Percentiles rank a stretch among this genome's conserved stretches.
These are phyloP conservation scores for Tremella mesenterica DNA, from an alignment of 768 basidiomycete genomes.

Conservation along the genomic window DNA sequence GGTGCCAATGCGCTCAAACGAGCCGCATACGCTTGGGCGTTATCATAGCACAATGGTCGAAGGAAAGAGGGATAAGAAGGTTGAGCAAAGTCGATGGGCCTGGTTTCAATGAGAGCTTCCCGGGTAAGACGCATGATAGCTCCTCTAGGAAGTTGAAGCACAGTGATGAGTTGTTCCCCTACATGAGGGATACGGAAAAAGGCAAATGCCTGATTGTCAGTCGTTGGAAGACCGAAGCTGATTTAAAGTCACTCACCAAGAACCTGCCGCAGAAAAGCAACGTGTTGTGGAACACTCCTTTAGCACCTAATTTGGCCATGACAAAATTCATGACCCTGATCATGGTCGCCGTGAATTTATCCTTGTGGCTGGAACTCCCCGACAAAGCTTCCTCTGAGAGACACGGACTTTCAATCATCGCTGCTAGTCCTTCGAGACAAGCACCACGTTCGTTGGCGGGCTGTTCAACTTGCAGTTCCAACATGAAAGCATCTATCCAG, in stretches of 20 bases:
- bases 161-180: conserved; percentile 46
- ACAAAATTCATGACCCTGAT: conserved; percentile 45
- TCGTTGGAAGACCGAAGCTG: background rate
- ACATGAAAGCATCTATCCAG: conserved; percentile 42
- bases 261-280: conserved; percentile 47
- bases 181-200: conserved; percentile 49
- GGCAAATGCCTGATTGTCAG: conserved; percentile 42
- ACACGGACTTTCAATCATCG: conserved; percentile 45
- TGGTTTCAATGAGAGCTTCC: conserved; percentile 13
- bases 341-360: conserved; percentile 41
- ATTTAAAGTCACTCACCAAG: conserved; percentile 31
- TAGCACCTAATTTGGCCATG: conserved; percentile 47
- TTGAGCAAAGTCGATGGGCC: conserved; percentile 5
- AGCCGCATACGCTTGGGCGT: conserved; percentile 35
- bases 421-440: conserved; percentile 46
- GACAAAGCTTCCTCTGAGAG: conserved; percentile 40
- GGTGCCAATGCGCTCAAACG: conserved; percentile 21
- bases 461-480: conserved; percentile 45
- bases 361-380: conserved; percentile 21
- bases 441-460: conserved; percentile 47
- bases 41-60: conserved; percentile 34
- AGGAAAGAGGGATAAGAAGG: conserved; percentile 43
- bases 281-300: conserved; percentile 49
- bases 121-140: conserved; percentile 44
- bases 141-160: conserved; percentile 44